Evolutionary conservation across 2,329 filamentous ascomycete genomes (phyloP).

Genomic region (Stromatinia cepivora): DNA sequence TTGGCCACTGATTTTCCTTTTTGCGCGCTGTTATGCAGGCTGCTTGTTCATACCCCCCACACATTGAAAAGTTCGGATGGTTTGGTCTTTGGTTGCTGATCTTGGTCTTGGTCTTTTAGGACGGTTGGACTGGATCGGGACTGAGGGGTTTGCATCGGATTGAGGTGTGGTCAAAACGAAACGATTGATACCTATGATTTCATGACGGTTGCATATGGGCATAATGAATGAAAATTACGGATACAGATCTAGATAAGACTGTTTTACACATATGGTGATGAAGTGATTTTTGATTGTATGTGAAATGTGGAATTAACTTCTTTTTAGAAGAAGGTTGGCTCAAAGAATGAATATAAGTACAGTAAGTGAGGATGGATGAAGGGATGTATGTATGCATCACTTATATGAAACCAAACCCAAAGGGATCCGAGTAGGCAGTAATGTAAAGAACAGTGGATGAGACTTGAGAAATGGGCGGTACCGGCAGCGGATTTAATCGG

Average conservation of each 20-base stretch:
- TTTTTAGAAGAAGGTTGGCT: no score
- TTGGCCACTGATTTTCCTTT: constrained; percentile 20
- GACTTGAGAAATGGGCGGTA: no score
- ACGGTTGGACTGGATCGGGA: constrained; percentile 12
- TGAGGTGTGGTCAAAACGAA: constrained; percentile 1
- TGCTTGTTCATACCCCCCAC: constrained; percentile 23
- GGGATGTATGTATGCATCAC: no score
- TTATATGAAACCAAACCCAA: no score
- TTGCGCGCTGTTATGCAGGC: constrained; percentile 13
- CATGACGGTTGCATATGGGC: constrained; percentile 21
- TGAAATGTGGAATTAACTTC: not conserved
- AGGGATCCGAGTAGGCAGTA: no score
- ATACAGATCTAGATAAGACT: not conserved
- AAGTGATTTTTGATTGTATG: not conserved
- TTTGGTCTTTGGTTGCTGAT: constrained; percentile 20
- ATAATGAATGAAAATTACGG: constrained; percentile 20
- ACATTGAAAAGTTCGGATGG: constrained; percentile 20
- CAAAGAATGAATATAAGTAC: no score
- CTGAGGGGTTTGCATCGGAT: constrained; percentile 10
- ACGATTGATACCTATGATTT: constrained; percentile 19
- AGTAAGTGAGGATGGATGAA: no score
- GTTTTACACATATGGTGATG: not conserved
- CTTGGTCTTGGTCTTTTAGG: constrained; percentile 20
- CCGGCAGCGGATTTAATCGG: no score
- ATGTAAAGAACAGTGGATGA: no score